Conservation (phyloP, 2,329 filamentous ascomycete genomes). For the Furcasterigmium sp. region DNA sequence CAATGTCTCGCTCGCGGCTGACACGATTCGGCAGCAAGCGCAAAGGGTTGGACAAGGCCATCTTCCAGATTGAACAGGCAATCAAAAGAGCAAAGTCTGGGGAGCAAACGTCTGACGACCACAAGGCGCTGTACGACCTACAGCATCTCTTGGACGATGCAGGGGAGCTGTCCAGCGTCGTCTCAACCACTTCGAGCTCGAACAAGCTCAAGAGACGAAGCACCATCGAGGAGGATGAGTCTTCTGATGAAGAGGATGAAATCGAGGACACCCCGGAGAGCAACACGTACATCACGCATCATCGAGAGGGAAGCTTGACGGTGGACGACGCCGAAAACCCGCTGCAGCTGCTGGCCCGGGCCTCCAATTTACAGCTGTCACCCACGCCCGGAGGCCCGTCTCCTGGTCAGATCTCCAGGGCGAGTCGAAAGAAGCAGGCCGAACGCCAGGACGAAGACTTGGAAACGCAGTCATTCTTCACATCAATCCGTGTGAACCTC, state of each 20-base stretch:
- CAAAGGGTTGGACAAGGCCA: conserved; percentile 67
- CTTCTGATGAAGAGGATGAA: conserved; percentile 25
- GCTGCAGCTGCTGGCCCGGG: conserved; percentile 65
- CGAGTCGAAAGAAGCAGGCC: conserved; percentile 11
- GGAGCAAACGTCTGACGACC: conserved; percentile 35
- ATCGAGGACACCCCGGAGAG: conserved; percentile 20
- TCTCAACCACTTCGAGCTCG: not conserved
- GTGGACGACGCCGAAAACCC: conserved; percentile 73
- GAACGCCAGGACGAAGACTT: conserved; percentile 31
- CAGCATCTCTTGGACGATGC: conserved; percentile 30
- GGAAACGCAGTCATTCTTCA: conserved; percentile 61
- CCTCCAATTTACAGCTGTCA: conserved; percentile 61
- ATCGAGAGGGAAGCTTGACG: conserved; percentile 46
- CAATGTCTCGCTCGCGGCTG: not conserved
- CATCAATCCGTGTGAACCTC: conserved; percentile 55
- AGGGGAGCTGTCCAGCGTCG: conserved; percentile 14
- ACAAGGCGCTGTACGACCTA: conserved; percentile 38
- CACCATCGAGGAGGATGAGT: conserved; percentile 23
- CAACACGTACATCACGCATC: conserved; percentile 15
- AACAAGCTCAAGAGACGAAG: conserved; percentile 8
- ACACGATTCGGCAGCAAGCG: conserved; percentile 51
- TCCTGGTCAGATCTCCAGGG: conserved; percentile 7
- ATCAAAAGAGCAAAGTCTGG: conserved; percentile 49
- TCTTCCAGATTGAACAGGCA: conserved; percentile 69
- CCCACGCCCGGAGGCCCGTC: conserved; percentile 22